phyloP scores from a whole-genome alignment of 495 filamentous ascomycete species.

The Hypoxylon cercidicola region DNA sequence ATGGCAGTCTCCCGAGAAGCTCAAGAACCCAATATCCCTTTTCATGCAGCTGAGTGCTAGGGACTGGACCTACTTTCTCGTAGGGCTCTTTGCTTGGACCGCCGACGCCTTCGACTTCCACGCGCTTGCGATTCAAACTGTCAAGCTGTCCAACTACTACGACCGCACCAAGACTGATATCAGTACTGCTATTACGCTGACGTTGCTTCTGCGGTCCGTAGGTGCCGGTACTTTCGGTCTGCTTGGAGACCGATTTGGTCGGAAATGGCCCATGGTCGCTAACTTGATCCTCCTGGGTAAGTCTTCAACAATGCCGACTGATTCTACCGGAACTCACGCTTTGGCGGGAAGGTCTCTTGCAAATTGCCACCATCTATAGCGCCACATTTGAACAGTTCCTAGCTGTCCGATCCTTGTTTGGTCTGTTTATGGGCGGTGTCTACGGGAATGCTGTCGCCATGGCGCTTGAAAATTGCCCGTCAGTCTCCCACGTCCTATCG shows the following conservation, averaged over 20 bases:
- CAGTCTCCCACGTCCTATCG: constrained; percentile 22
- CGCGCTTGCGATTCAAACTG: constrained; percentile 75
- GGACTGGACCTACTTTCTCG: constrained; percentile 73
- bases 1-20: constrained; percentile 68
- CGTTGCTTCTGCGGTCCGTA: constrained; percentile 73
- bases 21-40: constrained; percentile 70
- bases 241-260: constrained; percentile 77
- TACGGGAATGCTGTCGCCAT: constrained; percentile 85
- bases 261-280: constrained; percentile 82
- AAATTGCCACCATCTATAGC: constrained; percentile 79
- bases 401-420: constrained; percentile 75
- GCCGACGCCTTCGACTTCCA: constrained; percentile 83
- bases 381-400: constrained; percentile 74
- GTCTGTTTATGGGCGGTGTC: constrained; percentile 85
- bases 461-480: constrained; percentile 81
- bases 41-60: constrained; percentile 63
- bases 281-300: constrained; percentile 71
- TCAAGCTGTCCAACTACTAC: constrained; percentile 75
- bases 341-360: constrained; percentile 57
- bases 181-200: constrained; percentile 77
- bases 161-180: constrained; percentile 71
- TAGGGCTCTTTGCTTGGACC: constrained; percentile 72
- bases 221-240: constrained; percentile 78
- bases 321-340: constrained; percentile 47
- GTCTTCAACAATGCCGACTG: background rate